These are phyloP conservation scores for Alternaria viburni DNA, from an alignment of 2,329 filamentous ascomycete species.

Conservation along the genomic window DNA sequence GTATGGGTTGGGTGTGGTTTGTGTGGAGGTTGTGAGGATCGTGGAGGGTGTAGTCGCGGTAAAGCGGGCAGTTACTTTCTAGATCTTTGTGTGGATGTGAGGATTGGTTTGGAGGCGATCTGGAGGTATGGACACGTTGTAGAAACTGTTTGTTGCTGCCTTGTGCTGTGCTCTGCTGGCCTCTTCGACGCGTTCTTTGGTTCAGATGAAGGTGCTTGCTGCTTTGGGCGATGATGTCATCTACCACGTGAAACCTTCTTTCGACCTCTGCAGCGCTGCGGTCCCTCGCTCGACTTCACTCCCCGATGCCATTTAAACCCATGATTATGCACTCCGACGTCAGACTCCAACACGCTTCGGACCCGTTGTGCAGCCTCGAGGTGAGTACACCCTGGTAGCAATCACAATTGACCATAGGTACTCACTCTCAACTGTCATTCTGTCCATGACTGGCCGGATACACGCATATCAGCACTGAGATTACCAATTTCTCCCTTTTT, in stretches of 20 bases:
- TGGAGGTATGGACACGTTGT: background rate
- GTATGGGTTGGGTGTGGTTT: background rate
- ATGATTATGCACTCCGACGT: background rate
- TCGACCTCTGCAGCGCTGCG: background rate
- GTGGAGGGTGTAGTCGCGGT: background rate
- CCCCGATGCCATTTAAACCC: background rate
- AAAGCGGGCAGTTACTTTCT: background rate
- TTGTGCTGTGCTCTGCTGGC: constrained; percentile 14
- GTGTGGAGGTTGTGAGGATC: background rate
- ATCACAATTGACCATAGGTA: background rate
- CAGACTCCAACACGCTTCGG: background rate
- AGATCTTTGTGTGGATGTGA: too few relatives aligned
- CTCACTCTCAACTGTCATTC: background rate
- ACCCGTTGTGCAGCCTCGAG: background rate
- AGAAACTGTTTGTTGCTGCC: constrained; percentile 28
- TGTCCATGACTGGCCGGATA: background rate
- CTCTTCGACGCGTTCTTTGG: constrained; percentile 19
- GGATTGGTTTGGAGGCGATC: too few relatives aligned
- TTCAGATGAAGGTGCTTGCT: constrained; percentile 22
- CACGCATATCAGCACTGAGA: background rate
- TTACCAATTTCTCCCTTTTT: background rate
- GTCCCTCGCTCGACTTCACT: background rate
- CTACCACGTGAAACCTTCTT: constrained; percentile 20
- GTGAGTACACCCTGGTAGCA: background rate
- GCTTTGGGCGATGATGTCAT: constrained; percentile 39